Base-by-base conservation (phyloP, 768 basidiomycete genomes). In the Auricularia auricula-judae region DNA sequence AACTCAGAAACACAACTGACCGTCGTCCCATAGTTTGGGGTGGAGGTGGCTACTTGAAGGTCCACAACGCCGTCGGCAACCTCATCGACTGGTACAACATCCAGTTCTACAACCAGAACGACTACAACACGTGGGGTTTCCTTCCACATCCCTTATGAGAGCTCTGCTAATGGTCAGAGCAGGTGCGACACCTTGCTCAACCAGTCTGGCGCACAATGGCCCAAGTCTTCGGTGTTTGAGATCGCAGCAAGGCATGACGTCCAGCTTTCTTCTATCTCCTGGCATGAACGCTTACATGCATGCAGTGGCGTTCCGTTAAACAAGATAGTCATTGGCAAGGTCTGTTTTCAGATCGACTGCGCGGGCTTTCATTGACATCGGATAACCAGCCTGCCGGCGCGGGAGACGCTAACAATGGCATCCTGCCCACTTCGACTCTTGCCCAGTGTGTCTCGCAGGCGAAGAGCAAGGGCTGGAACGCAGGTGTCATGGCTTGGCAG, bases 1-100 rank as follows among this genome's bases (percentile, higher is more conserved):
- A 29, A 29, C 29, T 29, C 29, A 29, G 29, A 29, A 16, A 18
- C 16, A 16, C 4, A 51, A 51, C 21, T 51, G 18, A 18, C 47
- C 47, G 11, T 11, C 11, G 11, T 18, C 18, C 47, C 14, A 18
- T 51, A 51, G 47, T 18, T 54, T 70, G 67, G 18, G 66, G 71
- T 18, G 69, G 65, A 14, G 85, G 84, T 34, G 86, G 80, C 12
- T 87, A 87, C 68, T 74, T 82, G 34, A 77, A 76, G 62, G 80
- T 88, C 21, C 77, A 87, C 70, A 62, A 76, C 58, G 67, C 73
- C 4, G 83, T 85, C 18, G 86, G 86, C 4, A 75, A 71, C 66
- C 72, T 81, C 23, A 88, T 88, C 69, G 86, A 88, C 72, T 88
- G 85, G 47, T 51, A 51, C 47, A 51, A 51, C 47, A 51, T 51